Evolutionary conservation across 2,329 filamentous ascomycete species (phyloP), one percentile per base, ranked within the genome.

Genomic region (Colletotrichum magnum): DNA sequence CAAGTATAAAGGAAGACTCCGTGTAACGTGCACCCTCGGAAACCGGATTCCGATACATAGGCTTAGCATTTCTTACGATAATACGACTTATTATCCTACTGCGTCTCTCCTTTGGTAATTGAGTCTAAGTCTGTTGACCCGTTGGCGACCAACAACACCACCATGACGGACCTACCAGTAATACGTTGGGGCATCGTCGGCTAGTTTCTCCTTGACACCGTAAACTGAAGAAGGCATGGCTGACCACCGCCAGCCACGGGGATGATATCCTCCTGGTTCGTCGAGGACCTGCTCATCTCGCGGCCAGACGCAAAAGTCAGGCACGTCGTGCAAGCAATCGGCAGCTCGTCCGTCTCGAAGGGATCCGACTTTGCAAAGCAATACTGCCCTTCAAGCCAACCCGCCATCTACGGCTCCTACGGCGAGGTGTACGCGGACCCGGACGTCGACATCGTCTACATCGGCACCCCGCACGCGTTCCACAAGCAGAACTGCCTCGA

Each of bases 391-490:
- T 70, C 73, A 47, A 59, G 72, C 21, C 63, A 65, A 6, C 80
- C 82, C 3, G 71, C 74, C 12, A 64, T 83, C 24, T 83, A 84
- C 50, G 79, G 76, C 4, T 79, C 74, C 56, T 85, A 85, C 60
- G 72, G 76, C 3, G 76, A 81, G 39, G 75, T 83, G 13, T 84
- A 83, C 69, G 72, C 73, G 24, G 81, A 84, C 65, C 75, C 79
- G 0, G 66, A 78, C 9, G 82, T 85, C 28, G 83, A 85, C 66
- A 79, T 83, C 21, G 74, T 85, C 52, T 85, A 85, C 73, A 81
- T 85, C 48, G 83, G 82, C 43, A 84, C 80, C 7, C 83, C 83
- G 0, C 82, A 84, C 68, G 78, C 77, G 32, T 82, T 84, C 60
- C 84, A 85, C 73, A 80, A 79, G 69, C 75, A 79, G 36, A 81